Conservation (phyloP, 2,329 filamentous ascomycete species). For the Sarocladiaceae sp. region DNA sequence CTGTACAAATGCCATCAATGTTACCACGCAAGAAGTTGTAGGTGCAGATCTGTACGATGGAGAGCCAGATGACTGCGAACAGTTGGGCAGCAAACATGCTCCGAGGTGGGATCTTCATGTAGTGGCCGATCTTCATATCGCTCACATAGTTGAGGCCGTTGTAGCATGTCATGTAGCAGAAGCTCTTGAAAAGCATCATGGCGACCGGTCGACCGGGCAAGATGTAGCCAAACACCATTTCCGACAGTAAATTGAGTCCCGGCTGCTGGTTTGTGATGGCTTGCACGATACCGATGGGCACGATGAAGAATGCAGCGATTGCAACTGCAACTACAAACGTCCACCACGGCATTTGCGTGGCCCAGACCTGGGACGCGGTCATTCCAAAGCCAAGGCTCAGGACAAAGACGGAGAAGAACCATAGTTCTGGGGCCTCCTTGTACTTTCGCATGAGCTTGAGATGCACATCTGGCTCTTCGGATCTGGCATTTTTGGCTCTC, state of each 20-base stretch:
- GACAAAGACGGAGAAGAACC: slow-evolving; percentile 40
- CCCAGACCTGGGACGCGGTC: slow-evolving; percentile 27
- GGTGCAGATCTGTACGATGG: slow-evolving; percentile 28
- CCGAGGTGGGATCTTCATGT: slow-evolving; percentile 47
- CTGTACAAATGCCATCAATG: slow-evolving; percentile 47
- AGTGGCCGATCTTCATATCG: slow-evolving; percentile 46
- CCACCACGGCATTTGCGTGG: slow-evolving; percentile 38
- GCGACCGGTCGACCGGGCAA: slow-evolving; percentile 40
- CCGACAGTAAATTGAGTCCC: slow-evolving; percentile 41
- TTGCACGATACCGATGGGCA: slow-evolving; percentile 38
- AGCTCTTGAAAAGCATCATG: slow-evolving; percentile 45
- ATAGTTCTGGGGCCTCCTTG: slow-evolving; percentile 49
- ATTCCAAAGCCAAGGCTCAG: slow-evolving; percentile 44
- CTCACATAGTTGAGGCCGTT: slow-evolving; percentile 41
- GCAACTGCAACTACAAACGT: slow-evolving; percentile 32
- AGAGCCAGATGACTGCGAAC: slow-evolving; percentile 34
- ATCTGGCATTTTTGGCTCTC: slow-evolving; percentile 23
- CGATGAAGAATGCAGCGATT: slow-evolving; percentile 32
- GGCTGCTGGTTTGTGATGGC: slow-evolving; percentile 44
- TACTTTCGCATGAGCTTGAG: slow-evolving; percentile 51
- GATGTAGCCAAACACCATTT: slow-evolving; percentile 44
- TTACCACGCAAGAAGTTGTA: slow-evolving; percentile 37
- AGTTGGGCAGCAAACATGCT: slow-evolving; percentile 40
- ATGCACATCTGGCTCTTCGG: slow-evolving; percentile 44
- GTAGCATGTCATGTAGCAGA: slow-evolving; percentile 38